Evolutionary conservation across 2,329 filamentous ascomycete genomes (phyloP), one percentile per base, ranked within the genome.

Genomic region (Pseudocercospora crystallina): DNA sequence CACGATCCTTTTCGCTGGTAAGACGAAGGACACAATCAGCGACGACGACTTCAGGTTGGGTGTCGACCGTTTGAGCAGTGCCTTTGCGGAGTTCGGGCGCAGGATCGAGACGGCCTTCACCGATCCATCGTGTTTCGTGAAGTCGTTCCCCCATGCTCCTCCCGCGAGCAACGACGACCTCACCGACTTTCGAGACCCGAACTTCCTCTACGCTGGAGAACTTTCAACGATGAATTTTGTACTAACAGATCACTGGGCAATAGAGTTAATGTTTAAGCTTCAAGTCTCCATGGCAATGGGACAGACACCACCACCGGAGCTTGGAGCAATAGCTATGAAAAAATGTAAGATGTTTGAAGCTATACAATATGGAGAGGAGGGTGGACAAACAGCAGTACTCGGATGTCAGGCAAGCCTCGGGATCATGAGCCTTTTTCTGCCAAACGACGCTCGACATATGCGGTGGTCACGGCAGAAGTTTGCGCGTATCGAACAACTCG

Each of bases 401-500:
- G 80, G 85, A 36, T 81, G 87, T 36, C 90, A 95, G 65, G 83
- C 89, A 10, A 84, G 82, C 60, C 73, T 97, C 32, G 86, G 84
- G 0, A 85, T 96, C 51, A 83, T 87, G 2, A 80, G 82, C 9
- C 74, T 96, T 44, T 94, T 94, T 64, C 71, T 96, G n/a, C 89
- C 87, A 0, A 84, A 83, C 56, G 87, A 95, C 54, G 65, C 75
- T 20, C 82, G 77, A 57, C 84, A 95, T 65, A 81, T 82, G 8
- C 83, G 84, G 76, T 97, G 91, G 91, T 79, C 85, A 57, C 83
- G 90, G 54, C 80, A 80, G 60, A 92, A 88, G 69, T 84, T 95
- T 68, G 90, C 89, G 13, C 73, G 81, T 46, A 77, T 95, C 39
- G 92, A 97, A 71, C 79, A 80, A 53, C 75, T 84, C 65, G 91